A percentile compares a stretch with the other conserved stretches of the same genome.
These are phyloP conservation scores for Thelephora aurantiotincta DNA, from an alignment of 768 basidiomycete genomes.

Conservation along the genomic window DNA sequence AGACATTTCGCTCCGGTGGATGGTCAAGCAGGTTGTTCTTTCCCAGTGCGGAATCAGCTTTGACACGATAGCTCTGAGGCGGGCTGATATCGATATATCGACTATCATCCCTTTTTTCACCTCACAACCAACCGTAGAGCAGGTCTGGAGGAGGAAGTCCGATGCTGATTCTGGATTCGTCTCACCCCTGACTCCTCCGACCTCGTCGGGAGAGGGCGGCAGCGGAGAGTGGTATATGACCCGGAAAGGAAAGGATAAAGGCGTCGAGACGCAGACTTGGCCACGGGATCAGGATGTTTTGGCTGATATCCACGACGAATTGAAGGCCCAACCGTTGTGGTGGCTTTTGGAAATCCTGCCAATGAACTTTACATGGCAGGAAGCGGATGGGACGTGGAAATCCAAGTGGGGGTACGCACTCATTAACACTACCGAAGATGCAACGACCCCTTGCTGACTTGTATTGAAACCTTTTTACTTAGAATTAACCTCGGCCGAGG, in stretches of 20 bases:
- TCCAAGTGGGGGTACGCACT: conserved; percentile 36
- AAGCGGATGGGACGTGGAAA: conserved; percentile 39
- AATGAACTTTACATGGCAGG: conserved; percentile 38
- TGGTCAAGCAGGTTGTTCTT: conserved; percentile 51
- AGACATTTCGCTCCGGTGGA: conserved; percentile 62
- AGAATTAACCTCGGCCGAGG: conserved; percentile 47
- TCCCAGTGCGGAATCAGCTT: conserved; percentile 50
- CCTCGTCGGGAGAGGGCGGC: not conserved
- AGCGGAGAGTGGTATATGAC: no score
- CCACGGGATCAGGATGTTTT: conserved; percentile 23
- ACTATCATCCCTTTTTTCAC: conserved; percentile 8
- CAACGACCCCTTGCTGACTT: not conserved
- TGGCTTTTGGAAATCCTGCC: conserved; percentile 65
- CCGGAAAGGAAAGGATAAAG: not conserved
- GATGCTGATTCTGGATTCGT: conserved; percentile 5
- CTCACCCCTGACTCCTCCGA: not conserved
- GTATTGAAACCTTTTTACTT: not conserved
- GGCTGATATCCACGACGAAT: conserved; percentile 38
- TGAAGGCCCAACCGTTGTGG: conserved; percentile 35
- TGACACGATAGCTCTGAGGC: conserved; percentile 30
- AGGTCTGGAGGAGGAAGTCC: no score
- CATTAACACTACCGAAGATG: not conserved
- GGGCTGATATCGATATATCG: conserved; percentile 23
- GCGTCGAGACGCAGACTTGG: not conserved
- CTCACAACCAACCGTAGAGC: no score